Evolutionary conservation across 805 yeast species (phyloP), one percentile per base, ranked within the genome.

Genomic region (Teunomyces aglyptinius): DNA sequence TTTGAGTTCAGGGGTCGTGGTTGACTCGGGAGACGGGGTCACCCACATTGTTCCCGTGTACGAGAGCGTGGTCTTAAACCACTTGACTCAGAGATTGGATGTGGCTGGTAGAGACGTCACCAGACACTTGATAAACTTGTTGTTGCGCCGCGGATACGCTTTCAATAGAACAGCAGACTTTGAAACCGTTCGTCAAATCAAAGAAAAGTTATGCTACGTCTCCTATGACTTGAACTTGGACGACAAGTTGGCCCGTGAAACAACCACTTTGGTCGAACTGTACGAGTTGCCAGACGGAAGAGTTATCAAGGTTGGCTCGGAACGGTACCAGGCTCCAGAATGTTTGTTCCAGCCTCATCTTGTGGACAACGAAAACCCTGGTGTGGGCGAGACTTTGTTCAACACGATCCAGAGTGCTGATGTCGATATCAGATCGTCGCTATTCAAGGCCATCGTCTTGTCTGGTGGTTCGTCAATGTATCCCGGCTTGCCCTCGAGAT

Each of bases 401-500:
- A 88, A 89, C 65, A 89, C 96, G 3, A 84, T 94, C 54, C 98
- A 94, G 75, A 73, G 91, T 5, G 97, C 98, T 36, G 98, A 94
- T 62, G 86, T 94, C 42, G 99, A 94, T 64, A 81, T 94, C 44
- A 83, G 97, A 70, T 77, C 96, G 5, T 80, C 96, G 1, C 76
- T 94, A 49, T 94, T 81, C 72, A 88, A 86, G 61, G 96, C 97
- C 2, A 87, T 94, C 64, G 98, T 94, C 24, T 78, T 94, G 38
- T 88, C 96, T 5, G 99, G 99, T 64, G 99, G 99, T 48, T 91
- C 98, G 1, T 86, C 96, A 43, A 94, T 94, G 99, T 94, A 94
- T 64, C 98, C 99, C 1, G 99, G 99, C 26, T 79, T 94, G 56
- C 99, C 99, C 15, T 86, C 96, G 10, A 80, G 99, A 60, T 75